Conservation (phyloP, 805 yeast species). For the Hagleromyces aurorensis region DNA sequence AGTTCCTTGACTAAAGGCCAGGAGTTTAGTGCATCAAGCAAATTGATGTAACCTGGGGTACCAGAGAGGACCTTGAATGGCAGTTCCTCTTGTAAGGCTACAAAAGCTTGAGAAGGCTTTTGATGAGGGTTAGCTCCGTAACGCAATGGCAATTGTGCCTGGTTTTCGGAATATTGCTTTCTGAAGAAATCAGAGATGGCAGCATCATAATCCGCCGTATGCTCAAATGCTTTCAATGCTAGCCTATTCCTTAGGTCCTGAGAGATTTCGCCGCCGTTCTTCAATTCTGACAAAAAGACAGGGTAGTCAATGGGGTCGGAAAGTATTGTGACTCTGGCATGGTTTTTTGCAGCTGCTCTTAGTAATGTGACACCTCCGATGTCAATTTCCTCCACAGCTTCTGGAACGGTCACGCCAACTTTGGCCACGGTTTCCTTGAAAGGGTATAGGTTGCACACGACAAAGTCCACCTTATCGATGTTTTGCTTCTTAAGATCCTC, state of each 20-base stretch:
- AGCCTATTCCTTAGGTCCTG: conserved; percentile 67
- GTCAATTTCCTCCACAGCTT: conserved; percentile 97
- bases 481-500: conserved; percentile 80
- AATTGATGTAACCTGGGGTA: conserved; percentile 95
- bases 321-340: conserved; percentile 88
- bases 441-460: conserved; percentile 96
- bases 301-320: conserved; percentile 95
- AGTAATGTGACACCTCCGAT: conserved; percentile 96
- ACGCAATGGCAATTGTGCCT: conserved; percentile 85
- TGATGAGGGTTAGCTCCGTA: conserved; percentile 99
- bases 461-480: conserved; percentile 92
- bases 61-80: conserved; percentile 94
- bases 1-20: conserved; percentile 99
- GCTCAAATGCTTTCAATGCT: conserved; percentile 96
- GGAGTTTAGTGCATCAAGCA: conserved; percentile 92
- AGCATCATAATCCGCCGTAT: conserved; percentile 95
- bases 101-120: conserved; percentile 97
- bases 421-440: conserved; percentile 96
- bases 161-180: conserved; percentile 88
- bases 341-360: conserved; percentile 99
- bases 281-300: conserved; percentile 71
- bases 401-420: conserved; percentile 89
- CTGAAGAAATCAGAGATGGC: conserved; percentile 96
- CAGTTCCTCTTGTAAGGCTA: conserved; percentile 70
- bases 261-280: conserved; percentile 55